Evolutionary conservation across 208 protist species (phyloP).

Genomic region (Vickermania spadyakhi): DNA sequence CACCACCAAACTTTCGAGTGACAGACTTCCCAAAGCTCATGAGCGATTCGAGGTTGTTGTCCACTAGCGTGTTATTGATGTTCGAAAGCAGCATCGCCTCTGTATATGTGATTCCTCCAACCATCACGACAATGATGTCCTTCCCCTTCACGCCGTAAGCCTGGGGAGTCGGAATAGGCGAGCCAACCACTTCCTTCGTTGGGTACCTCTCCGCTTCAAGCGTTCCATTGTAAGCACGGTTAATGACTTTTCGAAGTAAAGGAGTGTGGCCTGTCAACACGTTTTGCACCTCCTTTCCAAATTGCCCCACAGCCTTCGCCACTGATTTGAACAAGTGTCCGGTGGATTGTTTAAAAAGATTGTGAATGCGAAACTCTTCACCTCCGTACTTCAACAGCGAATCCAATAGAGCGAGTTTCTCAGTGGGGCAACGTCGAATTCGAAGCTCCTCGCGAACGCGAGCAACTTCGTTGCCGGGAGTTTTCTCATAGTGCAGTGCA

Average conservation of each 20-base stretch:
- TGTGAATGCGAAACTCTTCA: conserved; percentile 51
- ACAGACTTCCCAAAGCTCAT: conserved; percentile 73
- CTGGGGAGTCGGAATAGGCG: conserved; percentile 37
- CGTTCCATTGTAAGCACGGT: conserved; percentile 74
- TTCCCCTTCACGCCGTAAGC: conserved; percentile 50
- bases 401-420: conserved; percentile 65
- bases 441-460: conserved; percentile 55
- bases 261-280: conserved; percentile 97
- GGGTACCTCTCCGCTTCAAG: conserved; percentile 62
- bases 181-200: conserved; percentile 42
- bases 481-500: conserved; percentile 68
- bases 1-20: conserved; percentile 26
- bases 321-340: conserved; percentile 71
- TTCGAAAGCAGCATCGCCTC: conserved; percentile 69
- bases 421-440: conserved; percentile 41
- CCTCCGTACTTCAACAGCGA: conserved; percentile 57
- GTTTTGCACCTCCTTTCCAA: conserved; percentile 91
- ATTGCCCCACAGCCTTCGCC: conserved; percentile 65
- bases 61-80: conserved; percentile 63
- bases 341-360: conserved; percentile 61
- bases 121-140: conserved; percentile 77
- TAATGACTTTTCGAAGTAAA: conserved; percentile 83
- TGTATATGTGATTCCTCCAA: conserved; percentile 75
- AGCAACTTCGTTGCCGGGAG: conserved; percentile 44
- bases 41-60: conserved; percentile 73